These are phyloP conservation scores for Penicillium nucicola DNA, from an alignment of 495 filamentous ascomycete species.

Conservation along the genomic window DNA sequence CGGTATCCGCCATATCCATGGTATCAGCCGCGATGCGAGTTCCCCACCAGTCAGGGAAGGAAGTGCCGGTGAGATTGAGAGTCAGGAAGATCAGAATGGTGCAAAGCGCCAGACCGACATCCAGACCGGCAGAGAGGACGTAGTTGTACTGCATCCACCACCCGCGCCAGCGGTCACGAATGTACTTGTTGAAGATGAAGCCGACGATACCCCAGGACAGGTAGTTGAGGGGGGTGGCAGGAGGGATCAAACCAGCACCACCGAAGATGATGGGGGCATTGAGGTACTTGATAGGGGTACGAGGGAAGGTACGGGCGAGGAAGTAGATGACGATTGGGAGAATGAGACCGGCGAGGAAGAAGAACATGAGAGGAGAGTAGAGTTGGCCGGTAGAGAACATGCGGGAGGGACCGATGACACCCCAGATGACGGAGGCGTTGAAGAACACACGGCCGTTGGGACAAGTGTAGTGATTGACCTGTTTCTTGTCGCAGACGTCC, in stretches of 20 bases:
- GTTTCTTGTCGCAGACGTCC: slow-evolving; percentile 45
- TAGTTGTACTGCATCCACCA: slow-evolving; percentile 84
- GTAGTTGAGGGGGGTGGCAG: slow-evolving; percentile 53
- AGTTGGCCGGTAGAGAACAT: slow-evolving; percentile 51
- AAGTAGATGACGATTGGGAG: slow-evolving; percentile 47
- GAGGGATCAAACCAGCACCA: slow-evolving; percentile 43
- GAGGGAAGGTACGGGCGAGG: slow-evolving; percentile 43
- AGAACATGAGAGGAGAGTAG: slow-evolving; percentile 45
- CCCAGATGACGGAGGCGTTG: slow-evolving; percentile 55
- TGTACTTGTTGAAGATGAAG: slow-evolving; percentile 62
- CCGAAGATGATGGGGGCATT: slow-evolving; percentile 50
- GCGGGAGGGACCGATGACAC: slow-evolving; percentile 47
- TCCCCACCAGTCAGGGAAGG: slow-evolving; percentile 65
- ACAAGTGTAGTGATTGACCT: slow-evolving; percentile 56
- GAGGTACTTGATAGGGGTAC: slow-evolving; percentile 37
- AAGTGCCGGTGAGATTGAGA: slow-evolving; percentile 50
- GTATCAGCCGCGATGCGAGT: slow-evolving; percentile 47
- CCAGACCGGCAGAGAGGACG: slow-evolving; percentile 67
- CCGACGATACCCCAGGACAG: slow-evolving; percentile 67
- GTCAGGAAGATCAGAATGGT: slow-evolving; percentile 72
- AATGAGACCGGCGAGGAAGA: slow-evolving; percentile 48
- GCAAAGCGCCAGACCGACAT: slow-evolving; percentile 61
- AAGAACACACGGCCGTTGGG: slow-evolving; percentile 62
- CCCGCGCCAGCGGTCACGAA: slow-evolving; percentile 58
- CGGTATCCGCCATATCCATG: slow-evolving; percentile 39